Evolutionary conservation across 495 filamentous ascomycete genomes (phyloP).

Genomic region (Aspergillus homomorphus): DNA sequence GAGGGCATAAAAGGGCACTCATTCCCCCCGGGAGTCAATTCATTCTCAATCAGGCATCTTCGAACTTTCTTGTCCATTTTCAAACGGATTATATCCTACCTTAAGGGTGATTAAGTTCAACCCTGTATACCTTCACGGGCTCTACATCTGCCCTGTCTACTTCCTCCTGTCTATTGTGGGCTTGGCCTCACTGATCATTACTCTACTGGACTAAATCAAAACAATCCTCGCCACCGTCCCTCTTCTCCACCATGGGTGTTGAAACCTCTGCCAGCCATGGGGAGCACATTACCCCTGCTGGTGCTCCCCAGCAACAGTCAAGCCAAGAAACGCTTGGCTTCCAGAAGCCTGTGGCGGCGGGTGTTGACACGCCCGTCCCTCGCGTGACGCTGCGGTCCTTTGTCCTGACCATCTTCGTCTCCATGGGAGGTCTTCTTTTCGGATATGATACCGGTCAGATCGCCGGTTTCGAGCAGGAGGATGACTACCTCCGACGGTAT

Average conservation of each 20-base stretch:
- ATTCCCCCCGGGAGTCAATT: background rate
- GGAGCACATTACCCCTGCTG: constrained; percentile 37
- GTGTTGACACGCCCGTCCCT: constrained; percentile 40
- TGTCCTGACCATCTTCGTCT: constrained; percentile 54
- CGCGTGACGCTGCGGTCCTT: constrained; percentile 44
- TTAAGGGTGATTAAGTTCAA: constrained; percentile 1
- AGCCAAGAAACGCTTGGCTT: constrained; percentile 23
- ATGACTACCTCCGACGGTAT: constrained; percentile 46
- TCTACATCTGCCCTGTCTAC: constrained; percentile 1
- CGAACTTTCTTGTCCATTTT: background rate
- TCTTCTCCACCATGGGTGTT: constrained; percentile 28
- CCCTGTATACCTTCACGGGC: background rate
- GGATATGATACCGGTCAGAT: constrained; percentile 53
- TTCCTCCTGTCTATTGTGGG: no score
- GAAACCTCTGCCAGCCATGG: constrained; percentile 37
- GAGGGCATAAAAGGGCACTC: background rate
- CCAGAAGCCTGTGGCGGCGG: constrained; percentile 25
- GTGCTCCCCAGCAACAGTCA: constrained; percentile 25
- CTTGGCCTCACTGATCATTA: background rate
- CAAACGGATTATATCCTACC: background rate
- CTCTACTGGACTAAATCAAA: background rate
- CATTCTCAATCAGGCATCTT: background rate
- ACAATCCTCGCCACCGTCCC: background rate
- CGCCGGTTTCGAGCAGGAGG: constrained; percentile 60
- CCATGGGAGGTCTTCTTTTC: constrained; percentile 68